Conservation (phyloP, 768 basidiomycete genomes). For the Sarcodon aspratus region DNA sequence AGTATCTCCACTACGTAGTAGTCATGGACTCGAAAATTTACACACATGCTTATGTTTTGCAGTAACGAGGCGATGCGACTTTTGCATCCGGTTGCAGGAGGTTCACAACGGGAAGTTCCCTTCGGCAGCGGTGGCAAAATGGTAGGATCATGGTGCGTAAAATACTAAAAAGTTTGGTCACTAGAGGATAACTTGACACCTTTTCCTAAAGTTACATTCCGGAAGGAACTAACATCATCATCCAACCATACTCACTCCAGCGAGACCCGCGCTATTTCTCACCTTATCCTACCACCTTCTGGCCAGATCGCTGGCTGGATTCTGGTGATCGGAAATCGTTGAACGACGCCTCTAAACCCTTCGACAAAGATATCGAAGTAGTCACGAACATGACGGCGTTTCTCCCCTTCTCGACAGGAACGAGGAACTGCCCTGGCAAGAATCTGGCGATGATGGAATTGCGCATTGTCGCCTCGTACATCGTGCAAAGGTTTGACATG, state of each 20-base stretch:
- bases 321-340: constrained; percentile 2
- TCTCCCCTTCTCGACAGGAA: constrained; percentile 7
- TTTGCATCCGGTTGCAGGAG: constrained; percentile 10
- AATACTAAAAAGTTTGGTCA: not conserved
- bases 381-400: constrained; percentile 1
- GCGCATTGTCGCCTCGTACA: constrained; percentile 4
- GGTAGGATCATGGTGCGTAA: constrained; percentile 3
- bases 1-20: too few relatives aligned
- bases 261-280: constrained; percentile 12
- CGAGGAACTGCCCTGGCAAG: constrained; percentile 6
- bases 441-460: constrained; percentile 5
- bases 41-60: too few relatives aligned
- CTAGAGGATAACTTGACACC: too few relatives aligned
- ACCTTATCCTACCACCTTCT: constrained; percentile 10
- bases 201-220: constrained; percentile 6
- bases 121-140: constrained; percentile 6
- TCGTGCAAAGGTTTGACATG: constrained; percentile 6
- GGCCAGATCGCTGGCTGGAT: constrained; percentile 14
- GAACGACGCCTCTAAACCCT: constrained; percentile 1
- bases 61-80: constrained; percentile 13
- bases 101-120: constrained; percentile 8
- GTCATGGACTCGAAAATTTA: too few relatives aligned
- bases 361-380: not conserved
- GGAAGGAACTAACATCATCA: constrained; percentile 8
- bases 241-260: constrained; percentile 8